Base-by-base conservation (phyloP, 129 eudicot genomes). In the Helianthus tuberosus region DNA sequence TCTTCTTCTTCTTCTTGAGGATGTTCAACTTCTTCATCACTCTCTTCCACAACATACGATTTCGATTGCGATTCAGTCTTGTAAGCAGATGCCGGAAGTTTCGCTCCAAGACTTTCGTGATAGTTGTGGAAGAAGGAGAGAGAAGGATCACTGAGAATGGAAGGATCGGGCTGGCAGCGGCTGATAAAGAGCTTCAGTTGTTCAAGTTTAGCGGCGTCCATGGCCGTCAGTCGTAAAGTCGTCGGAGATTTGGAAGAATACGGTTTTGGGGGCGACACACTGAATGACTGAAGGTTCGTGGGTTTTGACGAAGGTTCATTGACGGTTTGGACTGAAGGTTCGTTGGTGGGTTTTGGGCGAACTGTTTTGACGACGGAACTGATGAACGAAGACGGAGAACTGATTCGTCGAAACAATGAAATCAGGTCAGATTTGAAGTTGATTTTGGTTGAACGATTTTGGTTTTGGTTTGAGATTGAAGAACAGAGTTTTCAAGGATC, bases 51-150 rank as follows among this genome's bases (percentile, higher is more conserved):
- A 58, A 72, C 88, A 81, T 86, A 82, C 11, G 95, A 67, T 83
- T 84, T 83, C 70, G 85, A 76, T 64, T 71, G 75, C 61, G 80
- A 74, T 68, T 80, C 83, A 72, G 63, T 71, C 66, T 75, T 66
- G 78, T 81, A 71, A 32, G 84, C 88, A 63, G 93, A 67, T 32
- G 89, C 12, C 17, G 98, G 98, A 71, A 93, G 77, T 84, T 90
- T 81, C 62, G 86, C 96, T 52, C 93, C 96, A 62, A 93, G 91
- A 29, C 99, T 93, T 82, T 90, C 93, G 72, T 91, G 79, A 68
- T 90, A 94, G 35, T 90, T 89, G 5, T 89, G 83, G 90, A 94
- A 94, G 87, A 94, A 94, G n/a, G 93, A 86, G 71, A 94, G 96
- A 0, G 96, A 88, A 54, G 99, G 97, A 73, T 94, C 91, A 54